Percentiles rank a stretch among this genome's conserved stretches.
These are phyloP conservation scores for Suillus hirtellus DNA, from an alignment of 768 basidiomycete genomes.

Conservation along the genomic window DNA sequence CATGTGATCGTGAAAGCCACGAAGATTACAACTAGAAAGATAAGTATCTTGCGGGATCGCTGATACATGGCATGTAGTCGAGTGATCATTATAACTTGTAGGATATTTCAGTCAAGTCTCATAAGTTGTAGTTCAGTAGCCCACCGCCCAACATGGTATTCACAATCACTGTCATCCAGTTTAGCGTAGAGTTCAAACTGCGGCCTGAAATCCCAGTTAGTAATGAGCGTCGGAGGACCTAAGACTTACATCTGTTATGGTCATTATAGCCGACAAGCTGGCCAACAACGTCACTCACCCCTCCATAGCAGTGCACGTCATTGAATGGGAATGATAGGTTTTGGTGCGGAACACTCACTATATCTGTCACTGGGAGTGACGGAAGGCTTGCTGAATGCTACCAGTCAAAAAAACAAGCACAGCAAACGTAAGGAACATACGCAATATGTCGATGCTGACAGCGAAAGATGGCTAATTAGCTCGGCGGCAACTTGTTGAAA, in stretches of 20 bases:
- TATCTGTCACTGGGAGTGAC: background rate
- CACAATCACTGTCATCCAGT: background rate
- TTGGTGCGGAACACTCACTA: background rate
- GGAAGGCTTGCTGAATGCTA: background rate
- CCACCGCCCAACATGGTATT: background rate
- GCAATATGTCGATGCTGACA: background rate
- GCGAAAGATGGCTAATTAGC: background rate
- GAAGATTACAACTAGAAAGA: slow-evolving; percentile 1
- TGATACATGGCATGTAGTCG: background rate
- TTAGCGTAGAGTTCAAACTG: background rate
- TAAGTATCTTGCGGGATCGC: background rate
- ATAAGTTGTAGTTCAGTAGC: background rate
- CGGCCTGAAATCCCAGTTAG: background rate
- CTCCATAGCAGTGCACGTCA: background rate
- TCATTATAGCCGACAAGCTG: background rate
- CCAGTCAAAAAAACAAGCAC: background rate
- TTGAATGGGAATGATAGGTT: background rate
- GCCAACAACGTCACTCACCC: background rate
- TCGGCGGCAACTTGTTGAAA: background rate
- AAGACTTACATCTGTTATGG: background rate
- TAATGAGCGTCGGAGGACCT: background rate
- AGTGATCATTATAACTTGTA: background rate
- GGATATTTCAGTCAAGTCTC: background rate
- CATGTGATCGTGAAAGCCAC: background rate
- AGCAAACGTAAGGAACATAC: background rate